Evolutionary conservation across 257 asterid species (phyloP).

Genomic region (Handroanthus guayacan): DNA sequence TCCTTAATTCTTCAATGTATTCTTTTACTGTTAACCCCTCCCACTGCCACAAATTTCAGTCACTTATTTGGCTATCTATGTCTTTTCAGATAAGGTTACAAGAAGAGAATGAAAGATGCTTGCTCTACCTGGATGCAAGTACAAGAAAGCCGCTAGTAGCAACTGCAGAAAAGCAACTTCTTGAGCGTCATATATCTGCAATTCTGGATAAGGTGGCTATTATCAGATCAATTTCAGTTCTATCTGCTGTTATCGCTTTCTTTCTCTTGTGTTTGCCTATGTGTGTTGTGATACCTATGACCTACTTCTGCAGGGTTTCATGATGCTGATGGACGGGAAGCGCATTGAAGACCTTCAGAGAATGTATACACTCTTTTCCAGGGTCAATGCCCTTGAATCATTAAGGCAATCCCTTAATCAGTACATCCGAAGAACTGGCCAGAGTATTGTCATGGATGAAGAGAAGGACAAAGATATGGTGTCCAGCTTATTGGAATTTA

Average conservation of each 20-base stretch:
- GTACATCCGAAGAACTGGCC: slow-evolving; percentile 91
- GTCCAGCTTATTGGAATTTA: slow-evolving; percentile 81
- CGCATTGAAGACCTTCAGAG: slow-evolving; percentile 92
- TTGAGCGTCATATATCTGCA: slow-evolving; percentile 80
- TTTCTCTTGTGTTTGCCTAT: slow-evolving; percentile 19
- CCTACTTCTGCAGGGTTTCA: slow-evolving; percentile 73
- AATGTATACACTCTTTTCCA: slow-evolving; percentile 73
- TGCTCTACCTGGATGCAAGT: slow-evolving; percentile 76
- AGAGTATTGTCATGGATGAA: slow-evolving; percentile 87
- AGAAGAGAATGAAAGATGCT: slow-evolving; percentile 94
- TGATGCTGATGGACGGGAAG: slow-evolving; percentile 83
- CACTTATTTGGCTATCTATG: slow-evolving; percentile 19
- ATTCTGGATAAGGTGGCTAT: slow-evolving; percentile 84
- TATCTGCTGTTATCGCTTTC: slow-evolving; percentile 9
- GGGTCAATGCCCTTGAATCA: slow-evolving; percentile 86
- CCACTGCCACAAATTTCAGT: not conserved
- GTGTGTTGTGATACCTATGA: slow-evolving; percentile 26
- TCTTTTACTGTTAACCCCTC: not conserved
- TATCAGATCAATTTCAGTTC: slow-evolving; percentile 1
- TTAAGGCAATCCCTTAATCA: slow-evolving; percentile 80
- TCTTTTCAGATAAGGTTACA: slow-evolving; percentile 83
- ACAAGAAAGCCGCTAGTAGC: slow-evolving; percentile 89
- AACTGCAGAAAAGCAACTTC: slow-evolving; percentile 86
- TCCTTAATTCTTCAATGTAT: slow-evolving; percentile 5
- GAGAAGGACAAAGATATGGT: slow-evolving; percentile 99